phyloP scores from a whole-genome alignment of 2,329 filamentous ascomycete species.

The Phyllosticta citriasiana region DNA sequence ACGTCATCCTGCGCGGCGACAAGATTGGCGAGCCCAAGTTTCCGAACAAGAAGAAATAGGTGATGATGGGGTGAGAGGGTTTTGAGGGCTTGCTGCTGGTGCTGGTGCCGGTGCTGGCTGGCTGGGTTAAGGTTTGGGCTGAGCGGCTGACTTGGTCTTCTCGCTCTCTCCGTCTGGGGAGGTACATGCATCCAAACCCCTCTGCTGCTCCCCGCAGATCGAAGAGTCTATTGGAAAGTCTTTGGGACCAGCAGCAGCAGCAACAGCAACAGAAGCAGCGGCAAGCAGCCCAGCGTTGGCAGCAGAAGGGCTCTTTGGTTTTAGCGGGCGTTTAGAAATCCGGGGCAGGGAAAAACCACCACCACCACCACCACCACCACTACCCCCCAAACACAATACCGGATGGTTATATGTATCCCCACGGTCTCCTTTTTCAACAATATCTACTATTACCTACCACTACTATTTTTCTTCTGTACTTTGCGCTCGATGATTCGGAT shows the following conservation, averaged over 20 bases:
- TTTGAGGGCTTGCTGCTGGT: neutral
- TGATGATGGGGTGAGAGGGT: neutral
- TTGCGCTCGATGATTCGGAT: no score
- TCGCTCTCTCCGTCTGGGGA: no score
- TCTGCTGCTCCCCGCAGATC: neutral
- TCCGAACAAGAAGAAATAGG: slow-evolving; percentile 53
- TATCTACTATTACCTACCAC: no score
- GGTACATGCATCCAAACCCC: no score
- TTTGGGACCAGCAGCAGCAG: neutral
- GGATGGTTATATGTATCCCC: no score
- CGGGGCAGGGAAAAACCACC: neutral
- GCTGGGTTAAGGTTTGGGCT: neutral
- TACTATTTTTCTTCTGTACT: no score
- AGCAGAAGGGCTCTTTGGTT: neutral
- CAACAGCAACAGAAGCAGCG: neutral
- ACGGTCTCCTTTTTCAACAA: no score
- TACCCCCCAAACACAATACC: neutral
- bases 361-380: no score
- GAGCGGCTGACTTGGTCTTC: no score
- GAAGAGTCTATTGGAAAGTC: neutral
- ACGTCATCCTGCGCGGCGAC: slow-evolving; percentile 74
- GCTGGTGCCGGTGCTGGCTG: neutral
- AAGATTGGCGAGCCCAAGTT: slow-evolving; percentile 82
- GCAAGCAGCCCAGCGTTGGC: neutral
- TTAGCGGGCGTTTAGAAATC: neutral